Conservation (phyloP, 371 early-diverging fungal genomes). For the Mucor ambiguus region DNA sequence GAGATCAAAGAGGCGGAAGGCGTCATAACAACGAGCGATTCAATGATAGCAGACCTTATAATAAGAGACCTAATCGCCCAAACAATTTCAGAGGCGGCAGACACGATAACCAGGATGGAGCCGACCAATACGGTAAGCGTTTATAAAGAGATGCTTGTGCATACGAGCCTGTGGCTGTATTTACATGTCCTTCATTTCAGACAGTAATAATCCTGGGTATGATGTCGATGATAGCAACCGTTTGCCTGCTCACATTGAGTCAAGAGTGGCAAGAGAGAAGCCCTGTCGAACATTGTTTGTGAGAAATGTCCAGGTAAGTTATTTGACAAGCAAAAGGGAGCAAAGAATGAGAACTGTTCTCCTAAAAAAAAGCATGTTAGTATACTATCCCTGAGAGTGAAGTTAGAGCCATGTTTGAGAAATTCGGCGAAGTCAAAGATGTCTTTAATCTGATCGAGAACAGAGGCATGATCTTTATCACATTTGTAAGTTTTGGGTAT, state of each 20-base stretch:
- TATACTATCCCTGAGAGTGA: constrained; percentile 42
- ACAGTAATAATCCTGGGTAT: constrained; percentile 10
- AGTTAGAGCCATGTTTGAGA: constrained; percentile 42
- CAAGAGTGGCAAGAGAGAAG: constrained; percentile 50
- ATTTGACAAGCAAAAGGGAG: neutral
- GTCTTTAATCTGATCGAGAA: constrained; percentile 49
- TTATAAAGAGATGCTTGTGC: neutral
- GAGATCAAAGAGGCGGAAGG: constrained; percentile 23
- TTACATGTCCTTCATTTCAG: neutral
- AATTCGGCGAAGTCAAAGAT: constrained; percentile 56
- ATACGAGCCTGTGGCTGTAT: neutral
- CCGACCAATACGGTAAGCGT: constrained; percentile 21
- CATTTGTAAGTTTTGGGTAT: constrained; percentile 45
- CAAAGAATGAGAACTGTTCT: neutral
- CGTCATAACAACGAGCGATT: constrained; percentile 24
- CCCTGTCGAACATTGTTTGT: constrained; percentile 59
- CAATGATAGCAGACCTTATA: constrained; percentile 21
- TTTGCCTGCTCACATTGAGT: constrained; percentile 42
- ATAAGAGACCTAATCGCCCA: constrained; percentile 23
- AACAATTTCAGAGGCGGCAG: constrained; percentile 10
- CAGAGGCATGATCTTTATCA: constrained; percentile 60
- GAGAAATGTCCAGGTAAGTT: constrained; percentile 58
- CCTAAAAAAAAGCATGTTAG: constrained; percentile 18
- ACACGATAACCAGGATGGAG: constrained; percentile 19
- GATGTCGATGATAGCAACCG: constrained; percentile 26